phyloP scores from a whole-genome alignment of 495 filamentous ascomycete species.

The Aspergillus cavernicola region DNA sequence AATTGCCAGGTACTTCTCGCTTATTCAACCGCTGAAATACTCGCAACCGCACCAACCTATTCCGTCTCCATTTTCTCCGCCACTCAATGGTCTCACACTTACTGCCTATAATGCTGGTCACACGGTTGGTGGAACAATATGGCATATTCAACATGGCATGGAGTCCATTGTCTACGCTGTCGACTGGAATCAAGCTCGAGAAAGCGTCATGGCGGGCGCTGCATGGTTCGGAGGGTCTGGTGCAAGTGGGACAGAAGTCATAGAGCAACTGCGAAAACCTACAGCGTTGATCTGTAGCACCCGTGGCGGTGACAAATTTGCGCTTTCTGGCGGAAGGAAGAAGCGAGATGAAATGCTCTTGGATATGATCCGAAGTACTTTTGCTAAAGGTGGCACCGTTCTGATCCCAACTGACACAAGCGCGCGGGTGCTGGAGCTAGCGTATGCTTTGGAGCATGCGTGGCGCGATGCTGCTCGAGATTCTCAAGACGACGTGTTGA shows the following conservation, averaged over 20 bases:
- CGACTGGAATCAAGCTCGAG: slow-evolving; percentile 93
- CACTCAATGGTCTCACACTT: slow-evolving; percentile 86
- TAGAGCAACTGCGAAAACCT: slow-evolving; percentile 87
- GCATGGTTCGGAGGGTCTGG: slow-evolving; percentile 86
- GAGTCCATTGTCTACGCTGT: slow-evolving; percentile 97
- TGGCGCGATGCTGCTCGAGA: slow-evolving; percentile 69
- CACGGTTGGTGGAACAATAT: slow-evolving; percentile 94
- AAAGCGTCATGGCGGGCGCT: slow-evolving; percentile 89
- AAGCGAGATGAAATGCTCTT: slow-evolving; percentile 83
- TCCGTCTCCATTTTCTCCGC: slow-evolving; percentile 80
- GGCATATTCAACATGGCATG: slow-evolving; percentile 96
- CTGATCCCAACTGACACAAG: slow-evolving; percentile 95
- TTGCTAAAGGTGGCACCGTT: slow-evolving; percentile 83
- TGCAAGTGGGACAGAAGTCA: slow-evolving; percentile 79
- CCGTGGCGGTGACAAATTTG: slow-evolving; percentile 69
- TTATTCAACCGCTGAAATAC: slow-evolving; percentile 94
- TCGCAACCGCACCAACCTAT: slow-evolving; percentile 90
- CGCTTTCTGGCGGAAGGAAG: slow-evolving; percentile 64
- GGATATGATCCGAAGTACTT: slow-evolving; percentile 70
- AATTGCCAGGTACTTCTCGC: slow-evolving; percentile 84
- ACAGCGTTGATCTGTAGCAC: slow-evolving; percentile 90
- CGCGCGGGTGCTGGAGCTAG: slow-evolving; percentile 86
- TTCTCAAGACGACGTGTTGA: slow-evolving; percentile 51
- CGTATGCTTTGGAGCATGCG: slow-evolving; percentile 86
- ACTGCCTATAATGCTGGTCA: slow-evolving; percentile 97